phyloP scores from a whole-genome alignment of 164 flowering plant genomes.

The grape (Vitis vinifera) region ASM3070453v1 NC_081820.1:24544501-24545000 shows the following conservation, averaged over 20 bases:
- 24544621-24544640: constrained; percentile 83
- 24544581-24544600: constrained; percentile 92
- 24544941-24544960: background rate
- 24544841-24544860: background rate
- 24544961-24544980: background rate
- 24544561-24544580: constrained; percentile 68
- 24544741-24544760: background rate
- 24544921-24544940: background rate
- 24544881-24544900: background rate
- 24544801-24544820: background rate
- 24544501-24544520: constrained; percentile 32
- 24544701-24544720: constrained; percentile 98
- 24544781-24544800: background rate
- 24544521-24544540: constrained; percentile 32
- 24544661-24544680: constrained; percentile 77
- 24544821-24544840: background rate
- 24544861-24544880: background rate
- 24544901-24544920: background rate
- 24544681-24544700: constrained; percentile 92
- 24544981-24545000: too few species aligned
- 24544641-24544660: constrained; percentile 66
- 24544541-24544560: constrained; percentile 30
- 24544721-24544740: constrained; percentile 56
- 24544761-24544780: too few species aligned
- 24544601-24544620: constrained; percentile 95